phyloP scores from a whole-genome alignment of 208 protist genomes.

The Trichomonas vaginalis region DNA sequence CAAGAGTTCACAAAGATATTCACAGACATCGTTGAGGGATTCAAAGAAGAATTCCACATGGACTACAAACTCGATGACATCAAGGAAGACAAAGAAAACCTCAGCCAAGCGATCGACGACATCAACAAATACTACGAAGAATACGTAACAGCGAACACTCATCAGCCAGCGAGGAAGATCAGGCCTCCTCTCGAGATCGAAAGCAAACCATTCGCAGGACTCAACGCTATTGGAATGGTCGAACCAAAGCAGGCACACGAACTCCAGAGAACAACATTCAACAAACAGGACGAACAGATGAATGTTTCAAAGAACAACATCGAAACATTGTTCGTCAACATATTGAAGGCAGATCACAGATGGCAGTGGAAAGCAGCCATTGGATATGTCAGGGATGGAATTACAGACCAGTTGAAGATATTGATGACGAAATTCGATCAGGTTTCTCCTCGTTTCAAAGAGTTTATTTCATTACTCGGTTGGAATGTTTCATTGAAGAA shows the following conservation, averaged over 20 bases:
- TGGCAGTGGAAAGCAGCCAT: not conserved
- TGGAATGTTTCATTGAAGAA: not conserved
- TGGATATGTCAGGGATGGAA: not conserved
- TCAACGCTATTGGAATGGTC: not conserved
- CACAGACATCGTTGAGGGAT: not conserved
- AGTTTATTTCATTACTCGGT: not conserved
- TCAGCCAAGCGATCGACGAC: not conserved
- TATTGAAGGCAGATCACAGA: not conserved
- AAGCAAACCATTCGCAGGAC: not conserved
- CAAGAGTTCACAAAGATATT: not conserved
- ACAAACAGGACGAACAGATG: not conserved
- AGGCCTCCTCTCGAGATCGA: not conserved
- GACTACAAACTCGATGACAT: not conserved
- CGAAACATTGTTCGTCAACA: not conserved
- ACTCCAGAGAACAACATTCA: not conserved
- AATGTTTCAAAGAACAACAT: not conserved
- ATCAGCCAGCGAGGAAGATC: not conserved
- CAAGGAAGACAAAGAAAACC: not conserved
- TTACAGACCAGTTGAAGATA: not conserved
- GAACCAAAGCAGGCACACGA: not conserved
- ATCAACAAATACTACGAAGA: not conserved
- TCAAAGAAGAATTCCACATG: not conserved
- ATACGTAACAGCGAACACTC: not conserved
- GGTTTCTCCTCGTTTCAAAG: not conserved
- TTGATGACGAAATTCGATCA: not conserved